Conservation (phyloP, 768 basidiomycete species). For the Collybia nuda region DNA sequence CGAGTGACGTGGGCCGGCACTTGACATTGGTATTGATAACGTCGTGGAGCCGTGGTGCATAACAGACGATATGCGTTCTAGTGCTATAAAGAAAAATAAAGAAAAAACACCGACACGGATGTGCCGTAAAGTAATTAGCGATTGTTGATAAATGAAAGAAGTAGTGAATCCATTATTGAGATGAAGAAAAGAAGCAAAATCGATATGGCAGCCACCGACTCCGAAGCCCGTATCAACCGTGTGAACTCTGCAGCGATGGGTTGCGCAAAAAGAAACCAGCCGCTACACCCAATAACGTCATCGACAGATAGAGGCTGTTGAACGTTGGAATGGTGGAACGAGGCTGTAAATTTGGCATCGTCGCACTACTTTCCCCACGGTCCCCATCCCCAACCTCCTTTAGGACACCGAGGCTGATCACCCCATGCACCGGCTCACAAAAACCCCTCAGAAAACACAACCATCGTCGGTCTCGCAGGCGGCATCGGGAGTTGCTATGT, state of each 20-base stretch:
- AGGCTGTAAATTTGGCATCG: too few species aligned
- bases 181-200: constrained; percentile 15
- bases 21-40: constrained; percentile 36
- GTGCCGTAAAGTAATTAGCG: constrained; percentile 22
- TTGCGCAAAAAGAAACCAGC: too few species aligned
- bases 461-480: constrained; percentile 5
- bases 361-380: background rate
- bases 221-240: constrained; percentile 25
- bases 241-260: constrained; percentile 13
- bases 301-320: too few species aligned
- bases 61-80: constrained; percentile 60
- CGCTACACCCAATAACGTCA: too few species aligned
- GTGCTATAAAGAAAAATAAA: constrained; percentile 43
- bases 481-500: constrained; percentile 1
- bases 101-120: constrained; percentile 9
- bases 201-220: background rate
- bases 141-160: constrained; percentile 15
- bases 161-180: constrained; percentile 1
- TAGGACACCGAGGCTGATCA: constrained; percentile 4
- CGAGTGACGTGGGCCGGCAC: constrained; percentile 54
- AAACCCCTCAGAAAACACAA: constrained; percentile 8
- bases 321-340: too few species aligned
- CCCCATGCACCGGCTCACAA: constrained; percentile 10
- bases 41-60: constrained; percentile 29
- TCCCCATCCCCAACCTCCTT: constrained; percentile 2